Evolutionary conservation across 768 basidiomycete genomes (phyloP).

Genomic region (Dentipellis sp.): DNA sequence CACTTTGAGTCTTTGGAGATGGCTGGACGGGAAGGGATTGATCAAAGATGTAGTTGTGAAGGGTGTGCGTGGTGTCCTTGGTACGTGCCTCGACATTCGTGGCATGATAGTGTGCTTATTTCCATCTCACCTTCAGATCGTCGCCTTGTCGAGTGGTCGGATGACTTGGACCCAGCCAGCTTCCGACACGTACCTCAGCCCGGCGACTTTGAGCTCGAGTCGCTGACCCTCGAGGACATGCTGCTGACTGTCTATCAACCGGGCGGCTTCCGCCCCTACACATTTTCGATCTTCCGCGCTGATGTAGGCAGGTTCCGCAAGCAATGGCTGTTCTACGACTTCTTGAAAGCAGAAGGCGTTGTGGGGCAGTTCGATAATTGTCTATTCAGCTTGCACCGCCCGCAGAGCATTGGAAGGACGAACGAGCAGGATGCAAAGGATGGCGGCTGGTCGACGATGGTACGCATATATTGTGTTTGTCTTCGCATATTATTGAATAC

Average conservation of each 20-base stretch:
- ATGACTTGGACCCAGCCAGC: conserved; percentile 66
- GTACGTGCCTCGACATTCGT: conserved; percentile 29
- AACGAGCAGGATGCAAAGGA: conserved; percentile 80
- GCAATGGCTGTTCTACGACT: conserved; percentile 93
- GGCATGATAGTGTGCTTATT: neutral
- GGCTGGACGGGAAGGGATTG: conserved; percentile 94
- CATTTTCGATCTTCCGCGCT: conserved; percentile 88
- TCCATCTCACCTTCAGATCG: conserved; percentile 48
- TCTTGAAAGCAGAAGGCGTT: conserved; percentile 82
- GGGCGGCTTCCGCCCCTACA: conserved; percentile 84
- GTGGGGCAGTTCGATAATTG: conserved; percentile 99
- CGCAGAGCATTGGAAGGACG: conserved; percentile 90
- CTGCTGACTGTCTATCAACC: conserved; percentile 94
- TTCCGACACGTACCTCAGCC: conserved; percentile 67
- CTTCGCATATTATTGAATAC: neutral
- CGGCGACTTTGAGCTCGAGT: conserved; percentile 90
- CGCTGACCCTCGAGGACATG: conserved; percentile 84
- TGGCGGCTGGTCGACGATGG: conserved; percentile 47
- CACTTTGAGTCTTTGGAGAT: conserved; percentile 79
- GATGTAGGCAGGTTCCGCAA: conserved; percentile 79
- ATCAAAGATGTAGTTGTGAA: conserved; percentile 86
- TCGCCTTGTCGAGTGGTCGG: conserved; percentile 78
- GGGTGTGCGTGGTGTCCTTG: conserved; percentile 89
- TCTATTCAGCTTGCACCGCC: conserved; percentile 89
- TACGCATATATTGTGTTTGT: neutral